These are phyloP conservation scores for Trichosporon sp. DNA, from an alignment of 1,284 basidiomycete species.

Conservation along the genomic window DNA sequence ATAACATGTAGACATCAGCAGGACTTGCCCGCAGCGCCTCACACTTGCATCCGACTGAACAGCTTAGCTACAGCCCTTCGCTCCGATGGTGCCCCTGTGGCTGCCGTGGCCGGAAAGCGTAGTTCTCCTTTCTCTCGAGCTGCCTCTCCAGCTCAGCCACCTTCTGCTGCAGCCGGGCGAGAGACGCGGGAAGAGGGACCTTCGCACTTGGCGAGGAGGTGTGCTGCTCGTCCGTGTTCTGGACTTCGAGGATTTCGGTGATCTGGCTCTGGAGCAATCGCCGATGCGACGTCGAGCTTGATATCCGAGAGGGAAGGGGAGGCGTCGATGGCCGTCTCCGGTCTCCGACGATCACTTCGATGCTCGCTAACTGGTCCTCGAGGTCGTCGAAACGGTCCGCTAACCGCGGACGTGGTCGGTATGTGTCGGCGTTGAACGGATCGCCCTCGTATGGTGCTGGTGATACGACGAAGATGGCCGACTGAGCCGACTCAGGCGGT, in stretches of 20 bases:
- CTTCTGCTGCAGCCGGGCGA: background rate
- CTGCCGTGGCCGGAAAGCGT: background rate
- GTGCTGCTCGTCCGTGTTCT: background rate
- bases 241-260: background rate
- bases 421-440: conserved; percentile 1
- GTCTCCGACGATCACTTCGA: background rate
- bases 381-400: background rate
- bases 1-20: conserved; percentile 29
- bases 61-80: background rate
- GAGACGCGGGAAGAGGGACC: background rate
- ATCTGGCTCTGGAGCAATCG: background rate
- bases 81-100: background rate
- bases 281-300: background rate
- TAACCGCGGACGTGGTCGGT: background rate
- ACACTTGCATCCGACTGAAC: background rate
- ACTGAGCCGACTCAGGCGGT: background rate
- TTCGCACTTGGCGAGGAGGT: background rate
- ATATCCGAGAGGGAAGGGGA: background rate
- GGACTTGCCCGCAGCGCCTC: background rate
- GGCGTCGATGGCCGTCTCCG: background rate
- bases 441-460: background rate
- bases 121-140: background rate
- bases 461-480: too few relatives aligned
- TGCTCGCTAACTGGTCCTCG: background rate
- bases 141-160: background rate